Evolutionary conservation across 495 filamentous ascomycete genomes (phyloP).

Genomic region (Lophium mytilinum): DNA sequence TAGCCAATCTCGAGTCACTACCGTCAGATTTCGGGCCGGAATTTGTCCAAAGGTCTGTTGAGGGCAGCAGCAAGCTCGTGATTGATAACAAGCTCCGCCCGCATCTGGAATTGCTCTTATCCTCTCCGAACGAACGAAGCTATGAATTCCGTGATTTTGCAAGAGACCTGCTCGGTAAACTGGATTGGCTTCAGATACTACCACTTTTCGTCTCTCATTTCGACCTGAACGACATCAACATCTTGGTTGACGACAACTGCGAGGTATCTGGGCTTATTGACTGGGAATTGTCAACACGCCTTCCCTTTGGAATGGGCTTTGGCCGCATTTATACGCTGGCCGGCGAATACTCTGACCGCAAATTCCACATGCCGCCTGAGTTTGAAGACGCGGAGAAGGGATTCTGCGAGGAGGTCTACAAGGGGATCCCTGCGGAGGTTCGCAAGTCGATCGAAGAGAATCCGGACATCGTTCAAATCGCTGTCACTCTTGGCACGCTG

Average conservation of each 20-base stretch:
- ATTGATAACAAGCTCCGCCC: slow-evolving; percentile 25
- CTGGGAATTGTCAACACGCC: slow-evolving; percentile 33
- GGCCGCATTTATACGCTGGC: slow-evolving; percentile 28
- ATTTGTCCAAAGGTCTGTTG: slow-evolving; percentile 8
- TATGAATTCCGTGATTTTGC: slow-evolving; percentile 16
- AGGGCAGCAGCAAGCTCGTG: slow-evolving; percentile 20
- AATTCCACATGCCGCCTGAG: slow-evolving; percentile 31
- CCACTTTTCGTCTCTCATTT: slow-evolving; percentile 31
- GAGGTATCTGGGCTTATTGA: slow-evolving; percentile 31
- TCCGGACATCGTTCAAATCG: slow-evolving; percentile 22
- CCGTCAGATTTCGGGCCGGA: slow-evolving; percentile 1
- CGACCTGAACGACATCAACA: slow-evolving; percentile 33
- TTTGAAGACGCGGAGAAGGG: slow-evolving; percentile 29
- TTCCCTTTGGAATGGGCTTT: slow-evolving; percentile 32
- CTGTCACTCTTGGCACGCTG: slow-evolving; percentile 26
- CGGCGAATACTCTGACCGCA: slow-evolving; percentile 23
- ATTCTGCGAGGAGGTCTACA: slow-evolving; percentile 25
- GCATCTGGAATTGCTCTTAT: slow-evolving; percentile 28
- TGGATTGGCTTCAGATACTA: slow-evolving; percentile 26
- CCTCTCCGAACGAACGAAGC: slow-evolving; percentile 24
- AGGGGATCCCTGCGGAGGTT: slow-evolving; percentile 14
- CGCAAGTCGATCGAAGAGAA: slow-evolving; percentile 10
- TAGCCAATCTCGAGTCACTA: slow-evolving; percentile 18
- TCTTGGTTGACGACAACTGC: slow-evolving; percentile 31
- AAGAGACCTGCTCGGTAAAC: slow-evolving; percentile 22